Base-by-base conservation (phyloP, 495 filamentous ascomycete genomes). In the Aspergillus campestris region DNA sequence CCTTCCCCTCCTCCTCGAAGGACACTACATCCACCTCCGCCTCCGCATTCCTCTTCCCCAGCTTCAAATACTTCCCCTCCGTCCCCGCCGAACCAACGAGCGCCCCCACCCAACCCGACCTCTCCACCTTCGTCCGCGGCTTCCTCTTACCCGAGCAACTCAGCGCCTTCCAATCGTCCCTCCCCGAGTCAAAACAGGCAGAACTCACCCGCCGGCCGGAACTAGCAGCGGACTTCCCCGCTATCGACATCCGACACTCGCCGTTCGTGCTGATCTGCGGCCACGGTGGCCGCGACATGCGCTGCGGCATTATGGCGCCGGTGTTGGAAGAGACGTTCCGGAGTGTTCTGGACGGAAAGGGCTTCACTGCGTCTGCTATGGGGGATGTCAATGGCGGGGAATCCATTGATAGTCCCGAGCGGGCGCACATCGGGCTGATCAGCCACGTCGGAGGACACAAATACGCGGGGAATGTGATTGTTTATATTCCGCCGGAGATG, bases 251-350 rank as follows among this genome's bases (percentile, higher is more conserved):
- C 12, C 52, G 76, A 3, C 79, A 87, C 34, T 71, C 69, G 13
- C 73, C 87, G 0, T 63, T 88, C 24, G 75, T 95, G 14, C 60
- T 95, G 6, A 84, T 97, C 15, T 97, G 91, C 52, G 85, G 88
- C 0, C 91, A 97, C 56, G 82, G 78, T 8, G 77, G 80, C 8
- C 71, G 91, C 8, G 91, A 97, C 58, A 60, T 61, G 58, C 76
- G 91, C 36, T 97, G 91, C 50, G 91, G 91, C 0, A 58, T 86
- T 8, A 73, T 89, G 51, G 90, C 86, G 0, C 89, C 87, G 0
- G 54, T 85, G 6, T 65, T 97, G 14, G 65, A 75, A 39, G 60
- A 53, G 1, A 81, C 91, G 55, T 95, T 97, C 48, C 71, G 76
- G 56, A 56, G 53, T 0, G 65, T 73, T 3, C 50, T 85, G 8